A percentile compares a stretch with the other conserved stretches of the same genome.
phyloP scores from a whole-genome alignment of 495 filamentous ascomycete species.

The Xylaria intraflava region DNA sequence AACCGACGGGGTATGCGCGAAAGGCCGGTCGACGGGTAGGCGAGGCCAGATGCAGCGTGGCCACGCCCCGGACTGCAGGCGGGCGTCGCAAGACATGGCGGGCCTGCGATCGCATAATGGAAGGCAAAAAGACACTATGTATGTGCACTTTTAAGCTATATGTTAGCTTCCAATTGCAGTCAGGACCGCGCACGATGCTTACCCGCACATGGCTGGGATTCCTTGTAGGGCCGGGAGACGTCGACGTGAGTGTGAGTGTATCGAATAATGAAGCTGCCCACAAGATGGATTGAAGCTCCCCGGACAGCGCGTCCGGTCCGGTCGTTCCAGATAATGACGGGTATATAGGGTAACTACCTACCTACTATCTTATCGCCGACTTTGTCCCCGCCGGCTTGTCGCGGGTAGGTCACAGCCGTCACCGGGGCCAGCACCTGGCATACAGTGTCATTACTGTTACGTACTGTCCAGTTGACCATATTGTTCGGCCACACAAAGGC shows the following conservation, averaged over 20 bases:
- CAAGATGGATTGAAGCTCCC: conserved; percentile 6
- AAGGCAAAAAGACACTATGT: conserved; percentile 25
- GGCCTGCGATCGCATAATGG: conserved; percentile 68
- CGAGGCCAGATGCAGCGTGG: conserved; percentile 7
- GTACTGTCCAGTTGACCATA: too few species aligned
- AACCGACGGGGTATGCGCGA: conserved; percentile 18
- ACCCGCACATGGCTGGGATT: conserved; percentile 27
- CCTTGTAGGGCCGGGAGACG: background rate
- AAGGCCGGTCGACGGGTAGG: conserved; percentile 8
- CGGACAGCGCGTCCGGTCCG: too few species aligned
- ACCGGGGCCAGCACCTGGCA: background rate
- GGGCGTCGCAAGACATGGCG: conserved; percentile 33
- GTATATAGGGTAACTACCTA: background rate
- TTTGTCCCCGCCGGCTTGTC: conserved; percentile 3
- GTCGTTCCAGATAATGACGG: conserved; percentile 5
- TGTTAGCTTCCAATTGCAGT: conserved; percentile 14
- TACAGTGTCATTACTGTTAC: background rate
- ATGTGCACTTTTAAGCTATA: conserved; percentile 15
- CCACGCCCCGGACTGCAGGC: conserved; percentile 21
- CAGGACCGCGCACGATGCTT: conserved; percentile 4
- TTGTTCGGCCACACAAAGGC: too few species aligned
- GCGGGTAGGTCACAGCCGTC: too few species aligned
- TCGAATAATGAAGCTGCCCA: background rate
- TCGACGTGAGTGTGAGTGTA: background rate
- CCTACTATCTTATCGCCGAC: too few species aligned